These are phyloP conservation scores for Petasospora rhodanensis DNA, from an alignment of 1,139 yeast genomes.

Conservation along the genomic window DNA sequence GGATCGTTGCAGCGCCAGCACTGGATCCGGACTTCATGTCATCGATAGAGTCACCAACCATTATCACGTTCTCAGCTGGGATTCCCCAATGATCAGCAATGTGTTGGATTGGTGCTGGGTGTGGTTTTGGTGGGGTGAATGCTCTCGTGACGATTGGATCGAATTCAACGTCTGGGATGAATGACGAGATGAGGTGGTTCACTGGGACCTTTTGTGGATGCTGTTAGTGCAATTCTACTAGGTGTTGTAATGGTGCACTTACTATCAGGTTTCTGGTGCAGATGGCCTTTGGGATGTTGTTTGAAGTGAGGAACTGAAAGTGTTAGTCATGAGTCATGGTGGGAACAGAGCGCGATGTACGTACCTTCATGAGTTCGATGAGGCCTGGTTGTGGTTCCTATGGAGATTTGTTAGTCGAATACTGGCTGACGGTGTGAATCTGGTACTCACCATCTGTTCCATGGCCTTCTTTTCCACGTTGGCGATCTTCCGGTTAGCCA, in stretches of 20 bases:
- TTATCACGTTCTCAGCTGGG: conserved; percentile 41
- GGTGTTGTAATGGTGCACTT: conserved; percentile 1
- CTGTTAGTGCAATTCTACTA: not conserved
- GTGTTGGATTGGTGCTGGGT: conserved; percentile 53
- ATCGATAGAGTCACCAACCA: conserved; percentile 68
- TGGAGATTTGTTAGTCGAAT: not conserved
- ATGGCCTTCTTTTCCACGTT: conserved; percentile 52
- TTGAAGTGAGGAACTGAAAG: conserved; percentile 4
- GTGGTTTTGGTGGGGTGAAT: conserved; percentile 61
- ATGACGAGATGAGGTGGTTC: conserved; percentile 39
- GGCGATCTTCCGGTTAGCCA: conserved; percentile 43
- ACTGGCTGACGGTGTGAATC: not conserved
- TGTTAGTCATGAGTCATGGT: conserved; percentile 1
- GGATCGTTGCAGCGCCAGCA: conserved; percentile 55
- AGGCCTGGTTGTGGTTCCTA: conserved; percentile 45
- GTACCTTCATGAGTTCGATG: conserved; percentile 17
- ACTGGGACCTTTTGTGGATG: conserved; percentile 39
- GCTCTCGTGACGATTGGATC: conserved; percentile 56
- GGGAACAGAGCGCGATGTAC: not conserved
- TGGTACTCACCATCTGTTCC: conserved; percentile 40
- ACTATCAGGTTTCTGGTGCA: conserved; percentile 48
- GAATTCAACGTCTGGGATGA: conserved; percentile 38
- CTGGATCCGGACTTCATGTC: conserved; percentile 55
- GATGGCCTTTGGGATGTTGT: conserved; percentile 41
- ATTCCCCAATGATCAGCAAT: conserved; percentile 44